Conservation (phyloP, 2,329 filamentous ascomycete genomes). For the Knoxdaviesia capensis region DNA sequence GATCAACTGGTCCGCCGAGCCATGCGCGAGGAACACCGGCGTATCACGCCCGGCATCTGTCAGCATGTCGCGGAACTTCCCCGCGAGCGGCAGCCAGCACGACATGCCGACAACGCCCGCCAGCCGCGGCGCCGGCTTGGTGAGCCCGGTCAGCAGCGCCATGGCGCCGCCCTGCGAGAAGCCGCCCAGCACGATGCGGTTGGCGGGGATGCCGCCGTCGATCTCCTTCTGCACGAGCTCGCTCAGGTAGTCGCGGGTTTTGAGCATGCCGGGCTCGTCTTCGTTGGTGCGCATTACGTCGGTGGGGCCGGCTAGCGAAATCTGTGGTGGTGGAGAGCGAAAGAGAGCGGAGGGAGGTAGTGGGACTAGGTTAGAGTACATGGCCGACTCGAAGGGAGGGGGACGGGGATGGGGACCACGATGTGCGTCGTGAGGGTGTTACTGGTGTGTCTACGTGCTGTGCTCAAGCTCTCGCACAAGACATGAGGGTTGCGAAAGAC, state of each 20-base stretch:
- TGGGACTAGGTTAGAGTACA: too few relatives aligned
- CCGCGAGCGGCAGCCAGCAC: conserved; percentile 52
- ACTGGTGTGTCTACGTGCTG: too few relatives aligned
- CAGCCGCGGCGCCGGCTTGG: conserved; percentile 45
- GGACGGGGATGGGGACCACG: too few relatives aligned
- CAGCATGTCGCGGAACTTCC: conserved; percentile 21
- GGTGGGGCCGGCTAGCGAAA: too few relatives aligned
- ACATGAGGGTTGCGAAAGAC: too few relatives aligned
- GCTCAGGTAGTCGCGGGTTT: conserved; percentile 58
- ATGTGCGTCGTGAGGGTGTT: too few relatives aligned
- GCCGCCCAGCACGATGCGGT: conserved; percentile 69
- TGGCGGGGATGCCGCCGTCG: conserved; percentile 57
- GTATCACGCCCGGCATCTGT: conserved; percentile 38
- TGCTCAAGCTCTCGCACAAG: too few relatives aligned
- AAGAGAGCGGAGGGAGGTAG: too few relatives aligned
- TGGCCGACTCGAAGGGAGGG: too few relatives aligned
- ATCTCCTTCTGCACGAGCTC: conserved; percentile 63
- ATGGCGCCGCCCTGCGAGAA: conserved; percentile 82
- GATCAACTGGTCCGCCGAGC: conserved; percentile 58
- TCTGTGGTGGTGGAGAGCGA: too few relatives aligned
- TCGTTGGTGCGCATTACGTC: conserved; percentile 15
- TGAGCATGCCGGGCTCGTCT: conserved; percentile 55
- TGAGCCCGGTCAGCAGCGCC: conserved; percentile 62
- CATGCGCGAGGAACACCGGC: conserved; percentile 77
- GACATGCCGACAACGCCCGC: conserved; percentile 79